These are phyloP conservation scores for Voacanga thouarsii DNA, from an alignment of 257 asterid genomes.

Conservation along the genomic window DNA sequence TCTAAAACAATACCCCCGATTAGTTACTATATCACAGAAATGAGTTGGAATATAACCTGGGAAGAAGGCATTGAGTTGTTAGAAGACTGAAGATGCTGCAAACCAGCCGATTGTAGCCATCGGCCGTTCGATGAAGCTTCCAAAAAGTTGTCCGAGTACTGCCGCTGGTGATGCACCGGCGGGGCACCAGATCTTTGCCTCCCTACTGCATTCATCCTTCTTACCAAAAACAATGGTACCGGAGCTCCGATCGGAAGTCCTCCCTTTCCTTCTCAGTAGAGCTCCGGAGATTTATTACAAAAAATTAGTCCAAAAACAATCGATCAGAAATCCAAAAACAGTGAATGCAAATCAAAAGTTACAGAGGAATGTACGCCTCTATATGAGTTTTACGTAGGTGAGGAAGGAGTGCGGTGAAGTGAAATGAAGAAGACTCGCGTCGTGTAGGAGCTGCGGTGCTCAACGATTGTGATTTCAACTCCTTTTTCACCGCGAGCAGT, in stretches of 20 bases:
- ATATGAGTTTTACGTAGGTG: neutral
- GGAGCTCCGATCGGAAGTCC: constrained; percentile 19
- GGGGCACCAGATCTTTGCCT: constrained; percentile 84
- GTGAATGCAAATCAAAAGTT: neutral
- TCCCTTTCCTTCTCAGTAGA: constrained; percentile 18
- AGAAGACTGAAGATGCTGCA: constrained; percentile 81
- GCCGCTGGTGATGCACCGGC: constrained; percentile 80
- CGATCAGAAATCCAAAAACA: neutral
- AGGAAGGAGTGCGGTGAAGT: neutral
- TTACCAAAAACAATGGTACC: neutral
- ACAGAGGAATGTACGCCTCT: constrained; percentile 10
- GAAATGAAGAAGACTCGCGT: constrained; percentile 17
- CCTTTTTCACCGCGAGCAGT: constrained; percentile 21
- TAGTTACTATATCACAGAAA: neutral
- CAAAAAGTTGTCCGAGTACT: constrained; percentile 70
- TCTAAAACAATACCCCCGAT: constrained; percentile 27
- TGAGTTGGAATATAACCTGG: constrained; percentile 41
- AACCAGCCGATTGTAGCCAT: constrained; percentile 96
- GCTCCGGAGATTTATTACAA: constrained; percentile 1
- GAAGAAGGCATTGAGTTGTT: constrained; percentile 58
- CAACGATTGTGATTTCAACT: constrained; percentile 29
- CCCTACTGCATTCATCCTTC: constrained; percentile 78
- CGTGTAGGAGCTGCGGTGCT: constrained; percentile 17
- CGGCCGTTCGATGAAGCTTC: constrained; percentile 73
- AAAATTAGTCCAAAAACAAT: neutral